Percentiles rank a stretch among this genome's conserved stretches.
These are phyloP conservation scores for Eragrostis curvula DNA, from an alignment of 176 grass and related monocot species.

Conservation along the genomic window DNA sequence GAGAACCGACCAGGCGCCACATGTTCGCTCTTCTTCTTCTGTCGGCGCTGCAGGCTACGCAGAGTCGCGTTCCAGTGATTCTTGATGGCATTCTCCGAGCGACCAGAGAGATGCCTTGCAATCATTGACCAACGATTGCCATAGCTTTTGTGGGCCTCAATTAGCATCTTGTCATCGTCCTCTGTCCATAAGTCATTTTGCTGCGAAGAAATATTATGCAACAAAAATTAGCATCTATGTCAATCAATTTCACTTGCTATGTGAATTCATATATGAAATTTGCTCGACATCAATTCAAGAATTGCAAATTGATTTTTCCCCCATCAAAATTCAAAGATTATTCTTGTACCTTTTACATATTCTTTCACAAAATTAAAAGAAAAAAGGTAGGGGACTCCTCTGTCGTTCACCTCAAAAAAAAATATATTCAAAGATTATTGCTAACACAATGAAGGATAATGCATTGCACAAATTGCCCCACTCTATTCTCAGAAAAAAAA, in stretches of 20 bases:
- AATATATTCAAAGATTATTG: too few relatives aligned
- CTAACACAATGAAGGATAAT: neutral
- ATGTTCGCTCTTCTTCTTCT: slow-evolving; percentile 57
- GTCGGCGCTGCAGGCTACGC: slow-evolving; percentile 51
- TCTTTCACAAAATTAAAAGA: too few relatives aligned
- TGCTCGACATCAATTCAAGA: neutral
- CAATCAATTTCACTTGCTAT: neutral
- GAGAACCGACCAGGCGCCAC: slow-evolving; percentile 26
- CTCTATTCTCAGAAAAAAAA: too few relatives aligned
- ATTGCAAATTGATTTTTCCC: neutral
- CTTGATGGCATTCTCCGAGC: slow-evolving; percentile 83
- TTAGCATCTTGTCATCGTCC: slow-evolving; percentile 65
- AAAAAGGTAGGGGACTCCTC: too few relatives aligned
- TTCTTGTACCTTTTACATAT: too few relatives aligned
- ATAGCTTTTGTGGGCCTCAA: slow-evolving; percentile 47
- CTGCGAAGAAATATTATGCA: slow-evolving; percentile 1
- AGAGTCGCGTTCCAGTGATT: slow-evolving; percentile 92
- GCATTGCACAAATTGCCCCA: neutral
- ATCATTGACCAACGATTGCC: slow-evolving; percentile 78
- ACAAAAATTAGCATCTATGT: neutral
- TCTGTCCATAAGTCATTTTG: slow-evolving; percentile 73
- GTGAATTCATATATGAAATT: neutral
- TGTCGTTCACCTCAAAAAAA: too few relatives aligned
- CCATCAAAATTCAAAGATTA: too few relatives aligned
- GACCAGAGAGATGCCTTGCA: slow-evolving; percentile 53